phyloP scores from a whole-genome alignment of 352 stramenopile species.

The Globisporangium alternatum region DNA sequence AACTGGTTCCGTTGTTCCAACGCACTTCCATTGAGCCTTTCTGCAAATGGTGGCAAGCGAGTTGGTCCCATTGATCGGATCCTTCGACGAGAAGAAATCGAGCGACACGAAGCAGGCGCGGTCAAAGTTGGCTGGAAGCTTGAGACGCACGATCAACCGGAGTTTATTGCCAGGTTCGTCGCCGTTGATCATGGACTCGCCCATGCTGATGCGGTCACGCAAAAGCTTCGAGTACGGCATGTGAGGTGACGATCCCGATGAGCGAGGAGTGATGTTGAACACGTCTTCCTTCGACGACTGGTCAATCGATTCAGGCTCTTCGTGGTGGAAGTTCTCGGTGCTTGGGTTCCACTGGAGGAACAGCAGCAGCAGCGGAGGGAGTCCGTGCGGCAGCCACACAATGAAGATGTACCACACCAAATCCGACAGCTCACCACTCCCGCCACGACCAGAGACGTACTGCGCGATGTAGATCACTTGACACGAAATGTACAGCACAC shows the following conservation, averaged over 20 bases:
- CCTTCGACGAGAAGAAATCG: conserved; percentile 79
- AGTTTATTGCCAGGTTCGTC: conserved; percentile 82
- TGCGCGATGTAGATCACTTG: conserved; percentile 88
- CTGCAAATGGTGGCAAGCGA: conserved; percentile 53
- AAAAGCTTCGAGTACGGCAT: conserved; percentile 78
- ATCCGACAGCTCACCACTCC: conserved; percentile 69
- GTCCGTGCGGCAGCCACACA: conserved; percentile 74
- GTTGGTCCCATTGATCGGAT: conserved; percentile 47
- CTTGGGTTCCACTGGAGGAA: conserved; percentile 87
- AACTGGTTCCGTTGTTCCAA: conserved; percentile 80
- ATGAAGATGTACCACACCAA: conserved; percentile 88
- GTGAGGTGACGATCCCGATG: conserved; percentile 73
- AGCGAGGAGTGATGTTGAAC: conserved; percentile 81
- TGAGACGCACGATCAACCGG: conserved; percentile 79
- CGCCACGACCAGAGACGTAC: conserved; percentile 60
- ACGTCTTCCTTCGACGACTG: conserved; percentile 80
- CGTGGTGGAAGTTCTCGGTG: conserved; percentile 59
- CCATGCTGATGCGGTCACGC: conserved; percentile 69
- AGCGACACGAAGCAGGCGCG: conserved; percentile 81
- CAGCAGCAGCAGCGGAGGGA: conserved; percentile 71
- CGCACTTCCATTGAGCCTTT: conserved; percentile 71
- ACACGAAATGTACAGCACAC: conserved; percentile 82
- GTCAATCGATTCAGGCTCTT: conserved; percentile 57
- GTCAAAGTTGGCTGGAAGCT: conserved; percentile 73
- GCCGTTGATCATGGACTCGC: conserved; percentile 71